Base-by-base conservation (phyloP, 805 yeast genomes). In the Ogataea pini region DNA sequence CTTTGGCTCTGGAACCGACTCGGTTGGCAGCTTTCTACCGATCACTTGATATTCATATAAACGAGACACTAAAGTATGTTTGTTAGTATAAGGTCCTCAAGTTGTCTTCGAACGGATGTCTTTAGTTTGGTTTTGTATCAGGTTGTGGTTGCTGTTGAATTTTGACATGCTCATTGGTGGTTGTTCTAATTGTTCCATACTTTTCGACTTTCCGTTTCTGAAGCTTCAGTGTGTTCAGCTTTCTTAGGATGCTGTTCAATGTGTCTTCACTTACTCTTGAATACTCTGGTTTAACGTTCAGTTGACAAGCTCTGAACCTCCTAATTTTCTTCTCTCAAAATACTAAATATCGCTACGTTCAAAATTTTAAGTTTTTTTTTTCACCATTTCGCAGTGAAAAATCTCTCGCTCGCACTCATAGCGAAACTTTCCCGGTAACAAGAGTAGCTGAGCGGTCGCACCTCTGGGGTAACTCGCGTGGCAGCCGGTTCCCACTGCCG, bases 1-100 rank as follows among this genome's bases (percentile, higher is more conserved):
- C 86, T 92, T 94, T 78, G 99, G 99, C 82, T 91, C 97, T 72
- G 98, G 97, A 72, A 88, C 96, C 70, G 91, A 80, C 79, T 90
- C 98, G 72, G 97, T 90, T 68, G 99, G 99, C 78, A 94, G 89
- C 82, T 94, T 96, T 81, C 99, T 97, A 80, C 99, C 99, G 79
- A 94, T 94, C 76, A 94, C 97, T 85, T 94, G 97, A 83, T 91
- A 92, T 86, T 92, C 98, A 84, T 85, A 87, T 78, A 91, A 86
- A 84, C 94, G 90, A 80, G 96, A 87, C 97, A 90, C 85, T 80
- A 55, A 32, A 50, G 40, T 8, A 42, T n/a, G n/a, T 46, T 28
- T 55, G 62, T 54, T 58, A 57, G 55, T 55, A 55, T 42, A n/a
- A 3, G 9, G 24, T 34, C 17, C 37, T 12, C 17, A 4, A 4